phyloP scores from a whole-genome alignment of 176 grass and related monocot genomes.

The maize (Zea mays) region DNA sequence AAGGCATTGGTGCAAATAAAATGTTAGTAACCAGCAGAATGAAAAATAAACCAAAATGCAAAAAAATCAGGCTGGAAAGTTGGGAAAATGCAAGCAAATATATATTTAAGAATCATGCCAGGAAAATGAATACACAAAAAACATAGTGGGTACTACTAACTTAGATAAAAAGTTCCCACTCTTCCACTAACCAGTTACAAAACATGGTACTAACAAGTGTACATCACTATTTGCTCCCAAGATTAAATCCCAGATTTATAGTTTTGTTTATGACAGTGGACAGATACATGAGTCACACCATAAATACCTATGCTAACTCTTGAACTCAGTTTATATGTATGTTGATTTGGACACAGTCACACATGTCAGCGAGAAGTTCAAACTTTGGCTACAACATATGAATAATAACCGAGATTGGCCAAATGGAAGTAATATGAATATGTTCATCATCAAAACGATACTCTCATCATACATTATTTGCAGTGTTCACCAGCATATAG shows the following conservation, averaged over 20 bases:
- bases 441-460: neutral
- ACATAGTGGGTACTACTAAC: neutral
- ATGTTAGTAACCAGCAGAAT: neutral
- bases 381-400: neutral
- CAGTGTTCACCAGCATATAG: neutral
- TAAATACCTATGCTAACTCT: conserved; percentile 9
- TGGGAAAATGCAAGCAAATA: neutral
- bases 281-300: neutral
- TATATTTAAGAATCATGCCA: neutral
- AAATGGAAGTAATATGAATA: neutral
- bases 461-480: neutral
- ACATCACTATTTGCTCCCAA: neutral
- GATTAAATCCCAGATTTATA: neutral
- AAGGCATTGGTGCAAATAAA: neutral
- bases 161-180: neutral
- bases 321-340: neutral
- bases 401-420: neutral
- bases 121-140: conserved; percentile 2
- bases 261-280: too few relatives aligned
- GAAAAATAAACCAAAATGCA: neutral
- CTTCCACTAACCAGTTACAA: conserved; percentile 7
- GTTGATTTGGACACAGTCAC: neutral
- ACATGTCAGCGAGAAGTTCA: neutral
- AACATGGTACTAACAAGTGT: conserved; percentile 2
- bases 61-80: neutral